Conservation (phyloP, 176 grass and related monocot species). For the Musa schizocarpa region DNA sequence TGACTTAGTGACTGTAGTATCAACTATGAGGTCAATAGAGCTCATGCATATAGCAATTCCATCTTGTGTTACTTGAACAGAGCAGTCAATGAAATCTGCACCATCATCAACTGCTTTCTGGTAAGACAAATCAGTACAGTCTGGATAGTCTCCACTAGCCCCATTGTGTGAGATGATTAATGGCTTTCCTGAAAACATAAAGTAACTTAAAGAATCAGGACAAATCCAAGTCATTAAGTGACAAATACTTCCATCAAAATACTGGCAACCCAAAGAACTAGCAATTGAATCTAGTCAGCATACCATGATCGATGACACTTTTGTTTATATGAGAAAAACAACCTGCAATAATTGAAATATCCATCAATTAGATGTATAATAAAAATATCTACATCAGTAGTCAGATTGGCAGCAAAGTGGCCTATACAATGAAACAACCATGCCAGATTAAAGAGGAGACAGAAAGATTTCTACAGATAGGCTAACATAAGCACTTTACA, state of each 20-base stretch:
- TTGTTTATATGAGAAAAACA: conserved; percentile 51
- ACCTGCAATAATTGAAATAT: conserved; percentile 46
- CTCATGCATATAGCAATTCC: conserved; percentile 76
- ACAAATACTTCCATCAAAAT: neutral
- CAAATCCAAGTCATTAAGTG: neutral
- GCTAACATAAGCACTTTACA: too few species aligned
- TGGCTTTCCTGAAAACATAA: conserved; percentile 42
- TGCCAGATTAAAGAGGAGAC: neutral
- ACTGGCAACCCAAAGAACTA: neutral
- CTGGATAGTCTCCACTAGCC: conserved; percentile 74
- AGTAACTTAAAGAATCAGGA: neutral
- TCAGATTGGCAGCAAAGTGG: neutral
- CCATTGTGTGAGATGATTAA: conserved; percentile 79
- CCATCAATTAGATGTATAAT: conserved; percentile 15
- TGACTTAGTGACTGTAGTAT: conserved; percentile 44
- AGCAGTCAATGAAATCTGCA: conserved; percentile 81
- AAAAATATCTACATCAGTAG: neutral
- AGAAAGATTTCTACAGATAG: neutral
- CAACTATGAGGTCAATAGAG: conserved; percentile 41
- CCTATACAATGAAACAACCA: neutral
- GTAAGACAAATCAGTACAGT: conserved; percentile 82
- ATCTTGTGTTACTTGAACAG: conserved; percentile 61
- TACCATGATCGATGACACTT: conserved; percentile 55
- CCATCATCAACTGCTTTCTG: conserved; percentile 59
- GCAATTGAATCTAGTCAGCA: conserved; percentile 14